Evolutionary conservation across 306 rosid species (phyloP).

Genomic region (Prosopis cineraria): DNA sequence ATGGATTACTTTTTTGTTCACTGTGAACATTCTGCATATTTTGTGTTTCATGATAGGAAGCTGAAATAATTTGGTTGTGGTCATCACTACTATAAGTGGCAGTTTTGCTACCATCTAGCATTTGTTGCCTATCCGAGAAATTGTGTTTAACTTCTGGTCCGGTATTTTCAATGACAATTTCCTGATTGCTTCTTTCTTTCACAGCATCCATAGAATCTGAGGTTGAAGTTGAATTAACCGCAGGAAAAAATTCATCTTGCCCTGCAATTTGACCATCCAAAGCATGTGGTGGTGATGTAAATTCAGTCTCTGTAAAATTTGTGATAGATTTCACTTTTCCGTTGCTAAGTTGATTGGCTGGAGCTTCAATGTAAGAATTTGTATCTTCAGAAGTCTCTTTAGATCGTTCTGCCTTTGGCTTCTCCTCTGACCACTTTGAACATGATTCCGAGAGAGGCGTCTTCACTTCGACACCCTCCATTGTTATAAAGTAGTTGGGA

Average conservation of each 20-base stretch:
- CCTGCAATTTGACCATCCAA: constrained; percentile 38
- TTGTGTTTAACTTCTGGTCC: constrained; percentile 23
- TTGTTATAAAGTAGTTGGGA: constrained; percentile 34
- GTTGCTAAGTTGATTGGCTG: constrained; percentile 25
- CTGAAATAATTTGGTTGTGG: constrained; percentile 16
- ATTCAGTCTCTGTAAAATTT: constrained; percentile 27
- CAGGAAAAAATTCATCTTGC: constrained; percentile 43
- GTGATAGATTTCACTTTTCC: constrained; percentile 39
- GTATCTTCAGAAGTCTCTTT: constrained; percentile 19
- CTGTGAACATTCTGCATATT: constrained; percentile 29
- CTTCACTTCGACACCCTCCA: constrained; percentile 57
- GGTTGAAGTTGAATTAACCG: constrained; percentile 40
- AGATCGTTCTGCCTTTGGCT: constrained; percentile 23
- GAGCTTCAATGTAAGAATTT: constrained; percentile 35
- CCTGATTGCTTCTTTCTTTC: constrained; percentile 31
- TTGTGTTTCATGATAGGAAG: constrained; percentile 29
- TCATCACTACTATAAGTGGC: constrained; percentile 28
- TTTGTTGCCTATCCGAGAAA: constrained; percentile 10
- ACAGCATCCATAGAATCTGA: constrained; percentile 22
- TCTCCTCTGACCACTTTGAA: constrained; percentile 27
- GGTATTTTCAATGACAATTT: constrained; percentile 23
- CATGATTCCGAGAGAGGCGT: constrained; percentile 39
- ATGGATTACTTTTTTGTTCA: constrained; percentile 26
- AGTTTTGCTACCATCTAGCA: constrained; percentile 32
- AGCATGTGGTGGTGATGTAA: constrained; percentile 31